Evolutionary conservation across 805 yeast genomes (phyloP).

Genomic region (Teunomyces atbi): DNA sequence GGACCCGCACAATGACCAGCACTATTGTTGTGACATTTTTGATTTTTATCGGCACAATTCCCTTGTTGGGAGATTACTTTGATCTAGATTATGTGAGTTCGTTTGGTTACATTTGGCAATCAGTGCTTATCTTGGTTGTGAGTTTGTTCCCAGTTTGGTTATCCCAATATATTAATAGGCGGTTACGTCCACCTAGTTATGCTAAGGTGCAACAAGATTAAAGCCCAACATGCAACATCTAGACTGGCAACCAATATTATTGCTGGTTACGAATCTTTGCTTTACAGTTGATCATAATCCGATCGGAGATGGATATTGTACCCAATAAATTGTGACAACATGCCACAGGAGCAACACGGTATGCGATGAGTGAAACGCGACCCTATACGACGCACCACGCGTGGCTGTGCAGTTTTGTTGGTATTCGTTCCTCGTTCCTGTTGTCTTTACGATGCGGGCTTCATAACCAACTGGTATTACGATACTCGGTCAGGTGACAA

Average conservation of each 20-base stretch:
- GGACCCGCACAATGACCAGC: conserved; percentile 77
- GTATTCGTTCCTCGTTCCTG: conserved; percentile 3
- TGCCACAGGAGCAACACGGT: neutral
- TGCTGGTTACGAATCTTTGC: conserved; percentile 2
- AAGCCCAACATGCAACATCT: neutral
- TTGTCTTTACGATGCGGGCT: neutral
- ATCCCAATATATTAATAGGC: conserved; percentile 69
- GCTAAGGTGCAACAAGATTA: conserved; percentile 90
- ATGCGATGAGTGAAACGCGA: neutral
- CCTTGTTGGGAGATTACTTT: conserved; percentile 85
- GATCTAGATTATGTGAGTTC: conserved; percentile 63
- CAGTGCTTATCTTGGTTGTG: conserved; percentile 57
- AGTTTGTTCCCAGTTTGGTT: conserved; percentile 91
- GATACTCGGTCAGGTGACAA: neutral
- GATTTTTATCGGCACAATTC: conserved; percentile 71
- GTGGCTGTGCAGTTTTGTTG: neutral
- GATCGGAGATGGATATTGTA: neutral
- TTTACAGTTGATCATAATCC: neutral
- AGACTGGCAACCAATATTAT: neutral
- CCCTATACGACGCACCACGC: neutral
- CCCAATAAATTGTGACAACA: neutral
- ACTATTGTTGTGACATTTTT: conserved; percentile 69
- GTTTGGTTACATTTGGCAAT: conserved; percentile 66
- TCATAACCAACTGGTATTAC: neutral
- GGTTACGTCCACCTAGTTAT: conserved; percentile 88